Base-by-base conservation (phyloP, 768 basidiomycete genomes). In the Antrodiella citrinella region DNA sequence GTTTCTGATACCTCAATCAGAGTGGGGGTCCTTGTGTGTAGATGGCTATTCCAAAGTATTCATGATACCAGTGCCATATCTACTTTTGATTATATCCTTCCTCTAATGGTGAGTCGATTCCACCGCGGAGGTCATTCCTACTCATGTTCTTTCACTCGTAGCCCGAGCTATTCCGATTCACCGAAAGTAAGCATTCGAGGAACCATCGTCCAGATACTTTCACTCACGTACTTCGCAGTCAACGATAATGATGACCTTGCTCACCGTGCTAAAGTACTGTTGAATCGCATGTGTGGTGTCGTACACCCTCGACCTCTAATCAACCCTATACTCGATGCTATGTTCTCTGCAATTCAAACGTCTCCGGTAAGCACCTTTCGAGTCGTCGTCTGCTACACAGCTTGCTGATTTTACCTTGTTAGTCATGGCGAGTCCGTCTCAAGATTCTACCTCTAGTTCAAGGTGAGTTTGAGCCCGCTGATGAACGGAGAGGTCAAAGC, bases 391-490 rank as follows among this genome's bases (percentile, higher is more conserved):
- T 45, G 45, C 25, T 46, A 35, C 52, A n/a, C 46, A 56, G 53
- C 42, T 44, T 43, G 5, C 41, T 43, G 41, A n/a, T 19, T 51
- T 24, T 13, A 22, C 38, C 3, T 18, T 26, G 21, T 13, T 53
- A 91, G 85, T 92, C 90, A 1, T 96, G 91, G 91, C 77, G 81
- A 59, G 86, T 92, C 15, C 81, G 91, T 22, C 70, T 93, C 50
- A 91, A 92, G 65, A 86, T 88, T 20, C 68, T 96, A 48, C 91
- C 91, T 3, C 73, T 93, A 15, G 74, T 95, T 11, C 88, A 91
- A 75, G 81, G 84, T 79, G 40, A 57, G 26, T n/a, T n/a, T n/a
- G n/a, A n/a, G n/a, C n/a, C n/a, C 24, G 4, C 18, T 12, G 4
- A 18, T 21, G 24, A 47, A n/a, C 21, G 19, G n/a, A n/a, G n/a